phyloP scores from a whole-genome alignment of 345 rosid species.

The Corymbia maculata region DNA sequence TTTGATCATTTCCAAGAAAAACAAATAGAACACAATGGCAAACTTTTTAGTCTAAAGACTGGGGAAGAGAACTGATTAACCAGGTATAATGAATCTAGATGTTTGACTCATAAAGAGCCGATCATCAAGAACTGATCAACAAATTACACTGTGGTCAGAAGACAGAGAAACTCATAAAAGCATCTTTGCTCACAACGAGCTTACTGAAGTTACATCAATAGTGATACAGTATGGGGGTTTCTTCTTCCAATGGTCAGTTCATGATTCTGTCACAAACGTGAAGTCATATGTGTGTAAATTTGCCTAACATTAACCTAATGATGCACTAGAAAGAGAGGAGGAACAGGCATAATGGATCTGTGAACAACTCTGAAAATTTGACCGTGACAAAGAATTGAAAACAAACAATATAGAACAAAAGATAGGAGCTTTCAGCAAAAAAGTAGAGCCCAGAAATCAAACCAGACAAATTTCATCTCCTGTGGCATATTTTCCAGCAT shows the following conservation, averaged over 20 bases:
- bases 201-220: background rate
- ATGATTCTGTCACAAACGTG: background rate
- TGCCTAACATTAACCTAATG: background rate
- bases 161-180: background rate
- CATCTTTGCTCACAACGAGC: background rate
- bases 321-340: background rate
- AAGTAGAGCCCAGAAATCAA: slow-evolving; percentile 2
- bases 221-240: background rate
- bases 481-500: slow-evolving; percentile 64
- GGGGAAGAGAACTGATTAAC: background rate
- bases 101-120: background rate
- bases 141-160: background rate
- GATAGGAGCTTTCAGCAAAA: background rate
- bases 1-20: background rate
- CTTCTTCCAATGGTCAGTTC: background rate
- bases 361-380: background rate
- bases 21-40: background rate
- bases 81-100: background rate
- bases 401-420: background rate
- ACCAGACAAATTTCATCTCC: slow-evolving; percentile 74
- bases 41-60: background rate
- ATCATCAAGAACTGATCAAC: background rate
- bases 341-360: background rate
- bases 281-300: background rate
- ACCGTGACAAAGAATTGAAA: background rate